Percentiles rank a stretch among this genome's conserved stretches.
phyloP scores from a whole-genome alignment of 2,329 filamentous ascomycete species.

The Fusarium mexicanum region DNA sequence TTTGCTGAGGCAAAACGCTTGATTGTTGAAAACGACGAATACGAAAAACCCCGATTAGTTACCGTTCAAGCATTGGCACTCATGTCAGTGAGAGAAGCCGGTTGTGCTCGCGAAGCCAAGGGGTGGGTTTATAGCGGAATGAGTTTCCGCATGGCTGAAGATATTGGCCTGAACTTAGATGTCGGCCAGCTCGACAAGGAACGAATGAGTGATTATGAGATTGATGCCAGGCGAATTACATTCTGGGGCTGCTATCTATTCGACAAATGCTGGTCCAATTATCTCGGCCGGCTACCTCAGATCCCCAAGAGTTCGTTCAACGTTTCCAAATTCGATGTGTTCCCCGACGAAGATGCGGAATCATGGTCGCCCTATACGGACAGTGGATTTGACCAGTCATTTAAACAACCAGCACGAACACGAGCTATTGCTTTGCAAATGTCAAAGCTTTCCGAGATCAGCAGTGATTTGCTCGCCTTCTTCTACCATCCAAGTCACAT shows the following conservation, averaged over 20 bases:
- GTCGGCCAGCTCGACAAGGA: constrained; percentile 71
- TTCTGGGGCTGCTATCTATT: constrained; percentile 99
- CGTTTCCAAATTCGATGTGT: constrained; percentile 89
- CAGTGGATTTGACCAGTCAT: constrained; percentile 75
- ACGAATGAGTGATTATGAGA: constrained; percentile 78
- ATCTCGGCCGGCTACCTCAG: constrained; percentile 90
- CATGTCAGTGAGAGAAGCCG: constrained; percentile 96
- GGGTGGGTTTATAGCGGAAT: constrained; percentile 99
- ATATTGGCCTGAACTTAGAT: constrained; percentile 91
- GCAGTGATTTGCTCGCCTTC: constrained; percentile 84
- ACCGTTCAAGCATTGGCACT: constrained; percentile 93
- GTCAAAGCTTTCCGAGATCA: constrained; percentile 88
- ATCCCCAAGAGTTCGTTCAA: constrained; percentile 82
- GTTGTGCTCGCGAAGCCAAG: constrained; percentile 91
- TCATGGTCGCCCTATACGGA: constrained; percentile 92
- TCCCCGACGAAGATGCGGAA: constrained; percentile 86
- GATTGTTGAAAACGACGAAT: constrained; percentile 90
- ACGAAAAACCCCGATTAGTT: constrained; percentile 86
- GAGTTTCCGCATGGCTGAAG: constrained; percentile 97
- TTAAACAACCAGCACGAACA: constrained; percentile 83
- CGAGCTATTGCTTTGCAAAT: constrained; percentile 85
- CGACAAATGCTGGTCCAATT: constrained; percentile 99
- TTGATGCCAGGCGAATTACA: constrained; percentile 89
- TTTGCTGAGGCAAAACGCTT: constrained; percentile 92
- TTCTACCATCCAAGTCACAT: constrained; percentile 88